Base-by-base conservation (phyloP, 2,329 filamentous ascomycete genomes). In the Botrytis fabae region DNA sequence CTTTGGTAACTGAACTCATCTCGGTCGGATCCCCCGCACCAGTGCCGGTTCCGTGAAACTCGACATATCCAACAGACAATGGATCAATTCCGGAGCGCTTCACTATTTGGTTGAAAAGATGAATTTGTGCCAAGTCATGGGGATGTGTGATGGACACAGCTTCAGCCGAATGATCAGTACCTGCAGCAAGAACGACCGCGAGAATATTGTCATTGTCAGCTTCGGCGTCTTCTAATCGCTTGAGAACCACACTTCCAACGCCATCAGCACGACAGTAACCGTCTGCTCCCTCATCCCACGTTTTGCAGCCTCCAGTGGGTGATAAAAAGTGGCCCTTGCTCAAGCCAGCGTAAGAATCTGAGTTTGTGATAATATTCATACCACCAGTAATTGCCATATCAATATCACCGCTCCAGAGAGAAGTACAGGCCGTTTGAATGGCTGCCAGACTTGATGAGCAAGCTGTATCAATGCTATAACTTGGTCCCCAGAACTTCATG, bases 241-340 rank as follows among this genome's bases (percentile, higher is more conserved):
- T 71, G 18, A 71, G 7, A 46, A 71, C 35, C 4, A 59, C 48
- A 16, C 12, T 61, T 1, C 35, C 35, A 18, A 88, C 83, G 0
- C 89, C 90, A 77, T 92, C 90, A 1, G 89, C 90, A 57, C 89
- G 84, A 0, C 86, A 89, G 77, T 92, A 92, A 0, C 90, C 90
- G 74, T 89, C 86, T 28, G 89, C 90, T 1, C 84, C 83, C n/a
- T 83, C 78, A 75, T 91, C 89, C 75, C 89, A 91, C 1, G 86
- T 86, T 73, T 85, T 78, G 28, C 73, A 79, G n/a, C 61, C 59
- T 8, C 77, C 77, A 14, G 73, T 75, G 14, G 44, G 54, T 2
- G 75, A 76, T 44, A 75, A 57, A 63, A 77, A 74, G 40, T 75
- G 69, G 9, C 73, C 74, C 57, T 63, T 72, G 12, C 51, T 54